Base-by-base conservation (phyloP, 441 rosid genomes). In the Theobroma grandiflorum region DNA sequence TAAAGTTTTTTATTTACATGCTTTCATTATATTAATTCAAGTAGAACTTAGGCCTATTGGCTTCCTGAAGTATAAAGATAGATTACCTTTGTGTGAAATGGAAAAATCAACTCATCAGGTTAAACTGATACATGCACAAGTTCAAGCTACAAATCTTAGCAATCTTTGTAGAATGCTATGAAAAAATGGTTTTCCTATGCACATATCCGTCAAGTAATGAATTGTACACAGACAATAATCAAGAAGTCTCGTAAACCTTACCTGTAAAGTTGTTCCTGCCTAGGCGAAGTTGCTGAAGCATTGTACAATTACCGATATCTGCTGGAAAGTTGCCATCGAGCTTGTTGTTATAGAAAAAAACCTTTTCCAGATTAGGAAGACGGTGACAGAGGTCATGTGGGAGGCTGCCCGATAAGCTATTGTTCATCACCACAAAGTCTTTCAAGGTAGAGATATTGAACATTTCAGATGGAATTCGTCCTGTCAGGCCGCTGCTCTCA, bases 251-350 rank as follows among this genome's bases (percentile, higher is more conserved):
- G 26, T 18, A 61, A 61, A 61, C 37, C 31, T 8, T 6, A 61
- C 65, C 65, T 18, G 26, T 61, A 7, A 61, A 61, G 65, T 61
- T 61, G 65, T 61, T 61, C 59, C 61, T 57, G n/a, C 61, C 61
- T 1, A 57, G 61, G 4, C 61, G 61, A 57, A 57, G 61, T 57
- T 57, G 61, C 61, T 15, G 12, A 6, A 57, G 61, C 9, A 57
- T 0, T 15, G 61, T 33, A 38, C 70, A 65, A 26, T 65, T 65
- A 2, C 45, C 45, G 38, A 65, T 65, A 37, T 65, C 70, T 65
- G 20, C 35, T 33, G 70, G 70, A 6, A 65, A 2, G 18, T 5
- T 11, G 4, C 70, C 70, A 5, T 10, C 15, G 20, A 65, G 12
- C 43, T 8, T 65, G 35, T 65, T 65, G 38, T 65, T 65, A 8